Conservation (phyloP, 2,329 filamentous ascomycete species). For the Penicillium sp. region DNA sequence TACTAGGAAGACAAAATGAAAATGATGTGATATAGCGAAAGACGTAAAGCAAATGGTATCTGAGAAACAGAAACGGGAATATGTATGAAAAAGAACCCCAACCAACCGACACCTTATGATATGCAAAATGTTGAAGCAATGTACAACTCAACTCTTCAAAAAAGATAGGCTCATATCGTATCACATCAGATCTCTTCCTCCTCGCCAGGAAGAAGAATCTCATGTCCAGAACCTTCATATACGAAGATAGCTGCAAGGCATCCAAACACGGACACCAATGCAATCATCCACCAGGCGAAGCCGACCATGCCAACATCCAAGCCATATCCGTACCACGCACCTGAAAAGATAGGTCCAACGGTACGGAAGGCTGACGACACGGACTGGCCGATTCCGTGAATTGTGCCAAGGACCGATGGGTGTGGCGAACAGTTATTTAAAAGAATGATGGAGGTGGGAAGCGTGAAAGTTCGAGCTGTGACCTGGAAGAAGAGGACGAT, state of each 20-base stretch:
- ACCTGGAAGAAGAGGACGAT: slow-evolving; percentile 69
- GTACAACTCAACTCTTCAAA: slow-evolving; percentile 11
- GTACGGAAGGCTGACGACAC: slow-evolving; percentile 57
- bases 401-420: slow-evolving; percentile 58
- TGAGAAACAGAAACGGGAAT: slow-evolving; percentile 7
- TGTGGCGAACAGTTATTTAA: slow-evolving; percentile 62
- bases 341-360: slow-evolving; percentile 56
- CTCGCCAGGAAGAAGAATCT: slow-evolving; percentile 47
- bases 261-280: slow-evolving; percentile 56
- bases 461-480: slow-evolving; percentile 67
- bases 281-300: slow-evolving; percentile 58
- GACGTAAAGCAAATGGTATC: slow-evolving; percentile 24
- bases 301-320: slow-evolving; percentile 57
- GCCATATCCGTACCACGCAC: slow-evolving; percentile 57
- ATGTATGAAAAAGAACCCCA: slow-evolving; percentile 8
- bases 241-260: slow-evolving; percentile 62
- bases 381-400: slow-evolving; percentile 60
- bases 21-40: slow-evolving; percentile 8
- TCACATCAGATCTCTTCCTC: slow-evolving; percentile 35
- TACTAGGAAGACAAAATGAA: slow-evolving; percentile 7
- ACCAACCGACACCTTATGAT: slow-evolving; percentile 20
- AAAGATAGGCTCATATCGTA: slow-evolving; percentile 10
- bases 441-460: slow-evolving; percentile 60
- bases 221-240: slow-evolving; percentile 65
- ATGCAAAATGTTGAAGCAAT: slow-evolving; percentile 28